Conservation (phyloP, 179 eudicot genomes). For the Beta macrorhiza region DNA sequence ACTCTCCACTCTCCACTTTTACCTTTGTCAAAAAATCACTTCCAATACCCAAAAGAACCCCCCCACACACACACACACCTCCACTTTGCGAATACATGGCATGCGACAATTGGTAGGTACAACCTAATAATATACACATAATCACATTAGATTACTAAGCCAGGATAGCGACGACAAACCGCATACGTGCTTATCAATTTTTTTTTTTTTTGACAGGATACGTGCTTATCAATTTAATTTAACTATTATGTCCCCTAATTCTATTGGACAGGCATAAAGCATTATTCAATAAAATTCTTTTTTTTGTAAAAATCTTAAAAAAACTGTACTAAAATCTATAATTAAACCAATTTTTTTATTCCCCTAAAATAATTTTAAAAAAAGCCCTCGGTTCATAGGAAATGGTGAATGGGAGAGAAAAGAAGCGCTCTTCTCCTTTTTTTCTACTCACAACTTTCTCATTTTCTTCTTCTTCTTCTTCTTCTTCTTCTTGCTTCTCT, state of each 20-base stretch:
- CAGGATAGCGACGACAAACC: not conserved
- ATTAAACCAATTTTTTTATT: no score
- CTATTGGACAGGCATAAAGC: not conserved
- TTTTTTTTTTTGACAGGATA: no score
- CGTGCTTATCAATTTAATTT: no score
- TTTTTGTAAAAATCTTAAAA: no score
- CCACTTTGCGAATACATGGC: not conserved
- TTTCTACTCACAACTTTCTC: constrained; percentile 26
- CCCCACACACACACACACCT: not conserved
- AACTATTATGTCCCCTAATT: not conserved
- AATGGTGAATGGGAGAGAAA: constrained; percentile 16
- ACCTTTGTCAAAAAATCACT: not conserved
- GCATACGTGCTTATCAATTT: not conserved
- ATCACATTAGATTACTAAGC: not conserved
- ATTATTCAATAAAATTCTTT: not conserved
- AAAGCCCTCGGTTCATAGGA: constrained; percentile 1
- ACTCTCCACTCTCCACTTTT: no score
- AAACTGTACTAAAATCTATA: no score
- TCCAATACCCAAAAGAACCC: no score
- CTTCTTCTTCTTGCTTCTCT: not conserved
- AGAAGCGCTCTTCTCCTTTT: constrained; percentile 11
- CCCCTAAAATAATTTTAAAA: no score
- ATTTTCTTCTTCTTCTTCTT: constrained; percentile 19
- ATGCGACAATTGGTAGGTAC: constrained; percentile 8
- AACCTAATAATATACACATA: constrained; percentile 5